Evolutionary conservation across 1,284 basidiomycete species (phyloP).

Genomic region (Leccinum pachyderme): DNA sequence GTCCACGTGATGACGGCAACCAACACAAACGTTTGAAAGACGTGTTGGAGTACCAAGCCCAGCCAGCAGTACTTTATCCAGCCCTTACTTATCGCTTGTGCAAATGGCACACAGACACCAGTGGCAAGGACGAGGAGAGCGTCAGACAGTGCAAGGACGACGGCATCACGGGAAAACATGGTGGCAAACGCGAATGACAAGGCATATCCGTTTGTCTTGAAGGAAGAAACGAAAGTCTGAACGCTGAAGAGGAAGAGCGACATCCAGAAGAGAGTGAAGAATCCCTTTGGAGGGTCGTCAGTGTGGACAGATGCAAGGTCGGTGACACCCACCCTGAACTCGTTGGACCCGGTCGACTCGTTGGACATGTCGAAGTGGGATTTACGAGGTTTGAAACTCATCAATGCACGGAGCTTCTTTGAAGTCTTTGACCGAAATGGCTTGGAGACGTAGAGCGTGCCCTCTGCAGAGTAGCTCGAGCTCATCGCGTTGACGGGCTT

Average conservation of each 20-base stretch:
- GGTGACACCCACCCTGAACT: constrained; percentile 72
- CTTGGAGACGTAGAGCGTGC: constrained; percentile 72
- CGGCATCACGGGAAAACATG: constrained; percentile 85
- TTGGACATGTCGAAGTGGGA: constrained; percentile 85
- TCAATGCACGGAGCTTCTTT: constrained; percentile 70
- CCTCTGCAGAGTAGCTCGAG: constrained; percentile 55
- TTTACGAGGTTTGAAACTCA: constrained; percentile 82
- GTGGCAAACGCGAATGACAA: constrained; percentile 82
- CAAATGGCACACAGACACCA: constrained; percentile 81
- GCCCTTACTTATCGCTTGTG: constrained; percentile 69
- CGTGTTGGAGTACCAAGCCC: constrained; percentile 76
- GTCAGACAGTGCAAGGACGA: constrained; percentile 84
- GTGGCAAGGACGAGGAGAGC: constrained; percentile 77
- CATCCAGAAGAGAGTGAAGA: constrained; percentile 92
- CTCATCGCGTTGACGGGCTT: constrained; percentile 19
- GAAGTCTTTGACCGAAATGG: constrained; percentile 65
- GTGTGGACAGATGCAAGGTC: background rate
- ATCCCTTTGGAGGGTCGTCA: constrained; percentile 55
- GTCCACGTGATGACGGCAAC: constrained; percentile 79
- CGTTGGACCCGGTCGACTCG: constrained; percentile 68
- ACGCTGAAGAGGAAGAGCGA: constrained; percentile 81
- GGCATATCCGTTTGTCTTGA: constrained; percentile 75
- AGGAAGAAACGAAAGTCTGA: constrained; percentile 74
- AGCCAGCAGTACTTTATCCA: constrained; percentile 79
- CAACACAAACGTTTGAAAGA: constrained; percentile 71